A percentile compares a stretch with the other conserved stretches of the same genome.
Evolutionary conservation across 2,329 filamentous ascomycete species (phyloP).

Genomic region (Fusarium chuoi): DNA sequence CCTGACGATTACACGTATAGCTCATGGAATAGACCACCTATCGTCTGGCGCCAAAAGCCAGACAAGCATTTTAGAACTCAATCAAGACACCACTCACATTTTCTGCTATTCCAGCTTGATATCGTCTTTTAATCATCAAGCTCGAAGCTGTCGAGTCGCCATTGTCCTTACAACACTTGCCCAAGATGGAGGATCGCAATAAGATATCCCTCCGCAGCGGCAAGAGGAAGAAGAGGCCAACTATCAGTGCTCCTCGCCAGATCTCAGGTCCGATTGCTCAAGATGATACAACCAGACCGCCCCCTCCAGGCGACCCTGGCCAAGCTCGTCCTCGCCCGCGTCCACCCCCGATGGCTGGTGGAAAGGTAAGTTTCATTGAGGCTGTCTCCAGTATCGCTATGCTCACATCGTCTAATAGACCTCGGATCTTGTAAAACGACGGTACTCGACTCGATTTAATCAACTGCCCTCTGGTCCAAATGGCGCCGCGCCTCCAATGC

Average conservation of each 20-base stretch:
- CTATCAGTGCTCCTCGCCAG: constrained; percentile 70
- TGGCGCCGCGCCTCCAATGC: constrained; percentile 76
- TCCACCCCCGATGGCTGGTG: constrained; percentile 62
- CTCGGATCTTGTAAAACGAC: constrained; percentile 88
- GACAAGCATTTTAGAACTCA: constrained; percentile 9
- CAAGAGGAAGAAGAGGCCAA: constrained; percentile 69
- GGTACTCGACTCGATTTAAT: constrained; percentile 94
- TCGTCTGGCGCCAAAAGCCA: constrained; percentile 33
- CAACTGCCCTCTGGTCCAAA: constrained; percentile 77
- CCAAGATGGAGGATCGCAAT: constrained; percentile 66
- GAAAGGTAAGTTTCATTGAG: constrained; percentile 59
- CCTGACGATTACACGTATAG: constrained; percentile 29
- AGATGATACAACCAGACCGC: constrained; percentile 52
- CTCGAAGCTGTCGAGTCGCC: not conserved
- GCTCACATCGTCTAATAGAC: constrained; percentile 57
- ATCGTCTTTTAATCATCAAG: not conserved
- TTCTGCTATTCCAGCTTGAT: not conserved
- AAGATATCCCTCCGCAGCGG: constrained; percentile 72
- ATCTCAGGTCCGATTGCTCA: constrained; percentile 70
- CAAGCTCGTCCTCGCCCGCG: constrained; percentile 55
- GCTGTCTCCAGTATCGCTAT: constrained; percentile 9
- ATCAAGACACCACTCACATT: constrained; percentile 9
- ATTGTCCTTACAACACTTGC: constrained; percentile 13
- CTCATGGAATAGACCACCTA: constrained; percentile 24
- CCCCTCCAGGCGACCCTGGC: constrained; percentile 39